Evolutionary conservation across 2,329 filamentous ascomycete genomes (phyloP), one percentile per base, ranked within the genome.

Genomic region (Exophiala alcalophila): DNA sequence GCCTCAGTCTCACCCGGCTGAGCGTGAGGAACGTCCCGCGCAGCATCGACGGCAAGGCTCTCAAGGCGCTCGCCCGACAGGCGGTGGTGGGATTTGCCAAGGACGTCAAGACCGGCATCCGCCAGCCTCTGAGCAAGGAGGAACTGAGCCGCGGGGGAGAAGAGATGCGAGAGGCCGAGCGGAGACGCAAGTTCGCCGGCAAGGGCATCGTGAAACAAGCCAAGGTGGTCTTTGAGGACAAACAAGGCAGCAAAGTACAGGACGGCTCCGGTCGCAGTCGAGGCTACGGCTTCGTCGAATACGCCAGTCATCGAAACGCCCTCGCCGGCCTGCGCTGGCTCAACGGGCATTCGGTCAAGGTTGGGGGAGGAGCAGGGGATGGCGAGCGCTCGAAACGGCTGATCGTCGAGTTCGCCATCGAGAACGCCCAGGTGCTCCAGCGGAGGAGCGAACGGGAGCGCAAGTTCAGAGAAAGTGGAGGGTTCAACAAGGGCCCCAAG

Each of bases 221-320:
- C 42, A 98, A 96, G 72, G 79, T 98, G 40, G 86, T 97, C 25
- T 97, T 92, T 59, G 92, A 98, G 69, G 53, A 50, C 30, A 78
- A 78, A 24, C 81, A 92, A 56, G 92, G 92, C 31, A 80, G 80
- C 59, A 97, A 96, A 69, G 80, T 95, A 10, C 67, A 76, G 6
- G 89, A 94, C 66, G 74, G 78, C 29, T 88, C 86, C 5, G 90
- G 90, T 32, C 79, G 86, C 61, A 92, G 86, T 62, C 80, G 91
- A 62, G 92, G 92, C 4, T 98, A 98, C 63, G 92, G 94, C 9
- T 98, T 98, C 70, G 85, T 98, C 55, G 92, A 98, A 68, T 98
- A 96, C 67, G 85, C 82, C 53, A 92, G 86, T 20, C 92, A 98
- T 61, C 84, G 92, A 35, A 91, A 84, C 73, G 92, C 92, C 10